These are phyloP conservation scores for Collybia sp. DNA, from an alignment of 768 basidiomycete genomes.

Conservation along the genomic window DNA sequence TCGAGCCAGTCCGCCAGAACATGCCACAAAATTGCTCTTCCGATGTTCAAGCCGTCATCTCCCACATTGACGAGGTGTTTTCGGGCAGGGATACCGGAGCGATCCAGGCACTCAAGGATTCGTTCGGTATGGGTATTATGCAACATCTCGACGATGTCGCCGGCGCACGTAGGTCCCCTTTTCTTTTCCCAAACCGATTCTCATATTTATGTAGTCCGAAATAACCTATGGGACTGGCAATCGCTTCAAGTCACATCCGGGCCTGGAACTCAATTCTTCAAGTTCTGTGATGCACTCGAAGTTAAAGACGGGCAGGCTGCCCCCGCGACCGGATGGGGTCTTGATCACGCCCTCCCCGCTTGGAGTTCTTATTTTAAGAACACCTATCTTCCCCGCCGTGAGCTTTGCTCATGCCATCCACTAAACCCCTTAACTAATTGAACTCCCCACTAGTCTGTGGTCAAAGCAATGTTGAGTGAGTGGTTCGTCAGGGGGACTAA, in stretches of 20 bases:
- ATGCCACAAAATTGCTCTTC: constrained; percentile 75
- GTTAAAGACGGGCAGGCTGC: constrained; percentile 52
- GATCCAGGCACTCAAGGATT: constrained; percentile 49
- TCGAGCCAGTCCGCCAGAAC: constrained; percentile 61
- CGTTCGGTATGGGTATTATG: constrained; percentile 53
- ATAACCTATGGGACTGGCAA: constrained; percentile 71
- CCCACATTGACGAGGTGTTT: constrained; percentile 57
- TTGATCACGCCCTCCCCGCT: constrained; percentile 52
- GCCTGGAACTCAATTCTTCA: constrained; percentile 41
- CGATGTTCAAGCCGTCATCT: constrained; percentile 60
- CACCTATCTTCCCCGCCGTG: constrained; percentile 41
- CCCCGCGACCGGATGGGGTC: constrained; percentile 52
- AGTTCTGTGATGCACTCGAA: constrained; percentile 67
- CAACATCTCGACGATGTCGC: constrained; percentile 66
- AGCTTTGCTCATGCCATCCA: constrained; percentile 12
- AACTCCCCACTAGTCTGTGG: constrained; percentile 43
- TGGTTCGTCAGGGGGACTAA: background rate
- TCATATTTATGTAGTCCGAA: constrained; percentile 44
- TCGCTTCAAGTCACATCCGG: constrained; percentile 46
- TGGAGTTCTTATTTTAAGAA: constrained; percentile 59
- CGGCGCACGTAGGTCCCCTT: constrained; percentile 43
- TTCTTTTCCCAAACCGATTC: constrained; percentile 26
- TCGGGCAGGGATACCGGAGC: constrained; percentile 34
- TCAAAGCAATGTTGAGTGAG: constrained; percentile 39
- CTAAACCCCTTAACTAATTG: background rate